Conservation (phyloP, 2,329 filamentous ascomycete genomes). For the Davidsoniella virescens region DNA sequence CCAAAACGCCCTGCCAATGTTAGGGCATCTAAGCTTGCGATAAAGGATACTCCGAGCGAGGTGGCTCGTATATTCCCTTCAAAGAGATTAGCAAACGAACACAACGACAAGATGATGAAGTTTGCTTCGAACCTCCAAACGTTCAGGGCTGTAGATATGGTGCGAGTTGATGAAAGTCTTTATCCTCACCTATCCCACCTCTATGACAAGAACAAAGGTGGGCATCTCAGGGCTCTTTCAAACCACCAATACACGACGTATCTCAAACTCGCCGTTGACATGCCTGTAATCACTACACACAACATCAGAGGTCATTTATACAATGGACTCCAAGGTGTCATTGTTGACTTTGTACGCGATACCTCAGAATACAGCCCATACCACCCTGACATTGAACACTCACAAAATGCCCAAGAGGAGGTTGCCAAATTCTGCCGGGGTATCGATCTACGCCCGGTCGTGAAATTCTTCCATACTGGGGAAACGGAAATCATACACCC, state of each 20-base stretch:
- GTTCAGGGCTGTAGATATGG: neutral
- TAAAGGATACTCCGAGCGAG: no score
- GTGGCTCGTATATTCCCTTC: no score
- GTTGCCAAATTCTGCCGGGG: neutral
- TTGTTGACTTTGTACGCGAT: neutral
- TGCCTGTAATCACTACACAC: neutral
- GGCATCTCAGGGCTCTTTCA: neutral
- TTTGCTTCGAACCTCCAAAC: no score
- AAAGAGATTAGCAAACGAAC: no score
- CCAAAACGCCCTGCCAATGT: no score
- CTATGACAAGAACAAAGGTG: neutral
- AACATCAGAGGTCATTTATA: neutral
- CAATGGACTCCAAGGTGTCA: neutral
- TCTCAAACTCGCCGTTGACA: neutral
- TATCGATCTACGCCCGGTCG: neutral
- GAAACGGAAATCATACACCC: neutral
- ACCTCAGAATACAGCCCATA: no score
- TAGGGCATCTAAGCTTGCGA: no score
- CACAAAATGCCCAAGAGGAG: neutral
- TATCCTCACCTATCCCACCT: neutral
- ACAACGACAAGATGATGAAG: no score
- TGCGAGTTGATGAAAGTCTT: neutral
- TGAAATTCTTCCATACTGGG: neutral
- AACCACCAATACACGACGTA: neutral
- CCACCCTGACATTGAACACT: no score